A percentile compares a stretch with the other conserved stretches of the same genome.
phyloP scores from a whole-genome alignment of 2,329 filamentous ascomycete species.

The Pseudogymnoascus sp. region DNA sequence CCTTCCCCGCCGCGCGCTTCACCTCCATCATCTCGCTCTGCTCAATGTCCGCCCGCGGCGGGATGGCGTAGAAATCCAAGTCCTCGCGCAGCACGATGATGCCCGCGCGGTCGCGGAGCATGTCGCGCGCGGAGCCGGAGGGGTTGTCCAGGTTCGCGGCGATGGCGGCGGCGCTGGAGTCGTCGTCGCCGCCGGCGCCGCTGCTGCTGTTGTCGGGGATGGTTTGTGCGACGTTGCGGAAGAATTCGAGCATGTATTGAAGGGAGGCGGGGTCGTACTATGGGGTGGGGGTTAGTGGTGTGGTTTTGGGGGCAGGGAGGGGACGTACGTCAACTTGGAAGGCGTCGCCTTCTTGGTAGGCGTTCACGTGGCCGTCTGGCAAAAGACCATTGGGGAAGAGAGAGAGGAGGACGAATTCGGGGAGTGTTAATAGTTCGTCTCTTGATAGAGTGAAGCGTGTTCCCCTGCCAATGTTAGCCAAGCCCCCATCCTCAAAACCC shows the following conservation, averaged over 20 bases:
- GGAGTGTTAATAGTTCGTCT: constrained; percentile 89
- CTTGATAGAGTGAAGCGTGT: constrained; percentile 88
- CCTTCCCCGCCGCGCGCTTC: constrained; percentile 82
- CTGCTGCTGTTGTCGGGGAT: constrained; percentile 55
- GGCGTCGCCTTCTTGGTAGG: constrained; percentile 85
- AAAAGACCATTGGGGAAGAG: constrained; percentile 97
- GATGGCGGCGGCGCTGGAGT: constrained; percentile 46
- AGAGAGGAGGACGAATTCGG: constrained; percentile 95
- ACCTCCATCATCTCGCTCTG: constrained; percentile 91
- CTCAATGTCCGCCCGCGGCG: constrained; percentile 74
- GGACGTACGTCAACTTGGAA: constrained; percentile 91
- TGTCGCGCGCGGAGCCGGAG: constrained; percentile 61
- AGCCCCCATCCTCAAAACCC: neutral
- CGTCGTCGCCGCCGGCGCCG: constrained; percentile 39
- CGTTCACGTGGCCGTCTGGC: constrained; percentile 91
- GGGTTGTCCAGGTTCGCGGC: constrained; percentile 57
- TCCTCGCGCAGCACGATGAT: constrained; percentile 97
- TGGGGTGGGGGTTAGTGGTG: constrained; percentile 37
- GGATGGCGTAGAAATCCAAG: constrained; percentile 95
- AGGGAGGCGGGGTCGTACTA: constrained; percentile 95
- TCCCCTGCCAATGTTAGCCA: constrained; percentile 51
- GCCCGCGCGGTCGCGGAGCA: constrained; percentile 80
- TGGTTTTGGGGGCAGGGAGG: constrained; percentile 33
- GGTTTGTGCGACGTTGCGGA: constrained; percentile 91
- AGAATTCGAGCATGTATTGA: constrained; percentile 99